phyloP scores from a whole-genome alignment of 2,329 filamentous ascomycete species.

The Cryphonectria naterciae region DNA sequence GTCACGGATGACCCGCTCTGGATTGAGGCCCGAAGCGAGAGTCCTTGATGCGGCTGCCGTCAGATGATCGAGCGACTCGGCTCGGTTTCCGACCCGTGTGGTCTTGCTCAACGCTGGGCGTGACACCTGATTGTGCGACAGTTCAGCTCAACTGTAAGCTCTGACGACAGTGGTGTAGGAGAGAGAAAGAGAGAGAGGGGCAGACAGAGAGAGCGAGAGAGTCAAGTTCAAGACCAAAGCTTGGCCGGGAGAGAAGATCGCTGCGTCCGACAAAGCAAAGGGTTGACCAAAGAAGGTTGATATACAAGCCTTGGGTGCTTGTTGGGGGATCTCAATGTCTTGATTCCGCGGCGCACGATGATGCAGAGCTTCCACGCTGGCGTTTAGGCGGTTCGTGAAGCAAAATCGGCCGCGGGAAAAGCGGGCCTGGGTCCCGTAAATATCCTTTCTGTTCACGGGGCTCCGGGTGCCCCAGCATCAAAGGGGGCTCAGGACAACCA shows the following conservation, averaged over 20 bases:
- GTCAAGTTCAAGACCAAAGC: conserved; percentile 3
- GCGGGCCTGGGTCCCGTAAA: conserved; percentile 25
- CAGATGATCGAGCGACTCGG: conserved; percentile 23
- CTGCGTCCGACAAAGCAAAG: not conserved
- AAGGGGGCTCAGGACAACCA: conserved; percentile 3
- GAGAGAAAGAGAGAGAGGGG: not conserved
- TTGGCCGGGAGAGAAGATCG: not conserved
- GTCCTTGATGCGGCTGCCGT: conserved; percentile 17
- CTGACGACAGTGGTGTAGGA: not conserved
- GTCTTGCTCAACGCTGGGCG: conserved; percentile 6
- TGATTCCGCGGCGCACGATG: not conserved
- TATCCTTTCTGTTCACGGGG: conserved; percentile 15
- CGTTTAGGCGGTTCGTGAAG: conserved; percentile 16
- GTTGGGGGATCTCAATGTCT: not conserved
- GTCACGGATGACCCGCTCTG: conserved; percentile 22
- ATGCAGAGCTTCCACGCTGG: conserved; percentile 13
- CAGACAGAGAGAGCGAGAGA: not conserved
- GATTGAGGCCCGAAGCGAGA: conserved; percentile 17
- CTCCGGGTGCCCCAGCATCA: conserved; percentile 10
- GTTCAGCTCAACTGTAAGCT: not conserved
- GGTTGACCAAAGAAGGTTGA: not conserved
- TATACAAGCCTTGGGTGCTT: not conserved
- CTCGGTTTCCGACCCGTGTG: conserved; percentile 17
- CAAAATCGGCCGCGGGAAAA: conserved; percentile 17
- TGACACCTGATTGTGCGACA: conserved; percentile 20